Conservation (phyloP, 345 rosid species). For the Citrus unshiu region DNA sequence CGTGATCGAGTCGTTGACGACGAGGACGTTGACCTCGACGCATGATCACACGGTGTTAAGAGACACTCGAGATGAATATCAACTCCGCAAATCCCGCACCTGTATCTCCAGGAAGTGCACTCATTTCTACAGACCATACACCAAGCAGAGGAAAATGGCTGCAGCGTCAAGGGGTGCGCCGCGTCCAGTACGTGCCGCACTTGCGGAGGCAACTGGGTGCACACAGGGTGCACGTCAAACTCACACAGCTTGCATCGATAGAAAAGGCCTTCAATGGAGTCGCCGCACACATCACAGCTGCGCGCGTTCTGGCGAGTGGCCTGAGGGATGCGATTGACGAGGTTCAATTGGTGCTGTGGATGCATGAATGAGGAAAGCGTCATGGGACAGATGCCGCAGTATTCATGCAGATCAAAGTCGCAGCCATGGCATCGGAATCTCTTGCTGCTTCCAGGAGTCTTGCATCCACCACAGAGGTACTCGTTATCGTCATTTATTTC, state of each 20-base stretch:
- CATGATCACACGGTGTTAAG: slow-evolving; percentile 5
- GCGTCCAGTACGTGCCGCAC: slow-evolving; percentile 31
- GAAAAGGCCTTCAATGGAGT: slow-evolving; percentile 30
- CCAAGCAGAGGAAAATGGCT: neutral
- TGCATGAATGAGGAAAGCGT: slow-evolving; percentile 32
- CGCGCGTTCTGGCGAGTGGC: slow-evolving; percentile 19
- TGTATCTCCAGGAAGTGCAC: slow-evolving; percentile 38
- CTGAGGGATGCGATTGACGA: slow-evolving; percentile 19
- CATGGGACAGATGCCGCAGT: slow-evolving; percentile 32
- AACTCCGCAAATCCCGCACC: slow-evolving; percentile 29
- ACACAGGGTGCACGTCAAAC: slow-evolving; percentile 35
- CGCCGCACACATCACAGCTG: slow-evolving; percentile 31
- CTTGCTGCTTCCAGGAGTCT: slow-evolving; percentile 25
- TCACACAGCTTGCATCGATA: slow-evolving; percentile 36
- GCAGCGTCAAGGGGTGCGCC: slow-evolving; percentile 28
- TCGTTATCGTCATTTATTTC: slow-evolving; percentile 11
- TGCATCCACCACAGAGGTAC: slow-evolving; percentile 39
- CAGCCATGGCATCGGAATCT: slow-evolving; percentile 26
- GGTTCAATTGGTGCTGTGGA: slow-evolving; percentile 26
- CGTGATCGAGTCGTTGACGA: slow-evolving; percentile 4
- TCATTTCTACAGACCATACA: slow-evolving; percentile 29
- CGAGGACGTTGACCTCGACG: neutral
- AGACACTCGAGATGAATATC: slow-evolving; percentile 41
- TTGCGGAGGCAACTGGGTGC: slow-evolving; percentile 31
- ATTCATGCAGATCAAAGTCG: slow-evolving; percentile 38